Conservation (phyloP, 2,329 filamentous ascomycete genomes). For the Ceratocystis destructans region DNA sequence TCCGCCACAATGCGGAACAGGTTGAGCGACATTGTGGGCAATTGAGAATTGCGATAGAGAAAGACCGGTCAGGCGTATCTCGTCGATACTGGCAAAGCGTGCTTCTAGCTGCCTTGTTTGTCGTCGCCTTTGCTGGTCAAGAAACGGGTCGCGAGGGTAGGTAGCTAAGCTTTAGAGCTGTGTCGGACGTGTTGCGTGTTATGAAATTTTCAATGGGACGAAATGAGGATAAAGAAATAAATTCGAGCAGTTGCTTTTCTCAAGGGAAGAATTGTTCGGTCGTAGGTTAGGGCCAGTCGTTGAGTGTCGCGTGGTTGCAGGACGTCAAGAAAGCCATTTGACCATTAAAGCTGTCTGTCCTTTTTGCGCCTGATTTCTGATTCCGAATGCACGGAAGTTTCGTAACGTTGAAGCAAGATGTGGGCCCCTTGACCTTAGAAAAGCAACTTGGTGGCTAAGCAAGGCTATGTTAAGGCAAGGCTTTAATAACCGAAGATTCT, state of each 20-base stretch:
- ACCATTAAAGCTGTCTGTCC: conserved; percentile 1
- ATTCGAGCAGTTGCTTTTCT: not conserved
- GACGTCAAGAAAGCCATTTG: not conserved
- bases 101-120: not conserved
- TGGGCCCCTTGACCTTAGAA: not conserved
- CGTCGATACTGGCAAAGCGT: not conserved
- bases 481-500: not conserved
- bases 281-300: not conserved
- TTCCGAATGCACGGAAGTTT: conserved; percentile 4
- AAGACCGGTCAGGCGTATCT: not conserved
- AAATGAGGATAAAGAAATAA: not conserved
- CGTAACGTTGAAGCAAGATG: not conserved
- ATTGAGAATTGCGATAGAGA: not conserved
- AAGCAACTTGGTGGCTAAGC: not conserved
- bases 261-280: not conserved
- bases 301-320: not conserved
- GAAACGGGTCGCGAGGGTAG: not conserved
- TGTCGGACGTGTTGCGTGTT: not conserved
- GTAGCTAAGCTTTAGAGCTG: not conserved
- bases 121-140: not conserved
- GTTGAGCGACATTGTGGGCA: conserved; percentile 36
- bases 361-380: conserved; percentile 1
- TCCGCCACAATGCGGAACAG: conserved; percentile 53
- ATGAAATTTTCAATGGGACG: not conserved
- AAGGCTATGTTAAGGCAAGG: not conserved